Base-by-base conservation (phyloP, 352 stramenopile genomes). In the Pythium volutum region DNA sequence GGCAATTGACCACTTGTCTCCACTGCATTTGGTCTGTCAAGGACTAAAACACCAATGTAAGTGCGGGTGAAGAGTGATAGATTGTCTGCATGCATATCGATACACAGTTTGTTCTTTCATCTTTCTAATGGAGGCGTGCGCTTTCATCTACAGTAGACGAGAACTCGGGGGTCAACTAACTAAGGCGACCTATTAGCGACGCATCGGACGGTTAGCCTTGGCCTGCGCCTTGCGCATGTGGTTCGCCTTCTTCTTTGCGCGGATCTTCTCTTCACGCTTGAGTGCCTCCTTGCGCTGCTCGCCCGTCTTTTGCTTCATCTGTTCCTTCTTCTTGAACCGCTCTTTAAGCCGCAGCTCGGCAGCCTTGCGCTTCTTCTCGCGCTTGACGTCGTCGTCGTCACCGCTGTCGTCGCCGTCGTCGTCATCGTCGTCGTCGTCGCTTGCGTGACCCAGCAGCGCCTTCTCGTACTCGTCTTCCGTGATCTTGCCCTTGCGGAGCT, bases 401-500 rank as follows among this genome's bases (percentile, higher is more conserved):
- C 56, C 68, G 38, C 67, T 71, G 7, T 65, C 67, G 7, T 74
- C 70, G 3, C 66, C 56, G 31, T 36, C 51, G 8, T 22, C 43
- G 15, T 52, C 41, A 16, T 25, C 43, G 42, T 46, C 42, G 5
- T 53, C 67, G 22, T 71, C 70, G 14, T 67, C 75, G 20, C 73
- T 72, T 0, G 52, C 71, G 50, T 89, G 85, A 50, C 79, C 78
- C 12, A 91, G 55, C 26, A 95, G 55, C 18, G 76, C 81, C 54
- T 89, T 88, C 46, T 95, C 85, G 62, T 98, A 98, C 50, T 97
- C 87, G 23, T 97, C 88, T 67, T 98, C 86, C 0, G 91, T 91
- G 60, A 99, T 98, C 74, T 99, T 99, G 22, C 97, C 97, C 63
- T 93, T 93, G 55, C 97, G 97, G 34, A 99, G 66, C 72, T 99